Conservation (phyloP, 805 yeast genomes). For the Yarrowia osloensis region DNA sequence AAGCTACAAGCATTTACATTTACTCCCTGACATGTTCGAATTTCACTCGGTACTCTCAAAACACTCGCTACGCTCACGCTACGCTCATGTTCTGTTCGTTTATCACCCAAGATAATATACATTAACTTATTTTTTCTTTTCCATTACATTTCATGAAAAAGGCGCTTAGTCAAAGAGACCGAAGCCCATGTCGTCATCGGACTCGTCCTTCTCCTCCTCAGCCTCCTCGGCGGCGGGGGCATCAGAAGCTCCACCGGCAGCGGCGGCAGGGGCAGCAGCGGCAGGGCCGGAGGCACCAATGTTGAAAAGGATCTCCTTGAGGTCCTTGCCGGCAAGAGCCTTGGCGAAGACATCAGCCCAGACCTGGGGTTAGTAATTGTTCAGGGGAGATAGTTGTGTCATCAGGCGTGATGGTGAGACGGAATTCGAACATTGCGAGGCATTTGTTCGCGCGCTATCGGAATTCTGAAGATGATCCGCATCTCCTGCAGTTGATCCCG, state of each 20-base stretch:
- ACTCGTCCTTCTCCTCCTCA: conserved; percentile 58
- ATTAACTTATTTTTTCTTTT: conserved; percentile 22
- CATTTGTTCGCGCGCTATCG: no score
- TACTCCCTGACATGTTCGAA: no score
- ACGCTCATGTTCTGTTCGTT: no score
- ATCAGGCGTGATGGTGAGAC: background rate
- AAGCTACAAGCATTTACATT: no score
- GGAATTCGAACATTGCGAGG: no score
- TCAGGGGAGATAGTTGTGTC: background rate
- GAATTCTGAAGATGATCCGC: no score
- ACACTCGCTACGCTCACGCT: background rate
- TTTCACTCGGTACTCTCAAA: background rate
- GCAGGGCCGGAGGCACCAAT: conserved; percentile 63
- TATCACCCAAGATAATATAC: conserved; percentile 27
- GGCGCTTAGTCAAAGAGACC: conserved; percentile 78
- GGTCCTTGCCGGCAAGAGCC: conserved; percentile 81
- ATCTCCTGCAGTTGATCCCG: no score
- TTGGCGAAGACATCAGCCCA: conserved; percentile 89
- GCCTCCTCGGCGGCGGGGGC: conserved; percentile 58
- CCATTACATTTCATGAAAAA: background rate
- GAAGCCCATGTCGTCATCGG: conserved; percentile 90
- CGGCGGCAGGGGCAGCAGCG: conserved; percentile 61
- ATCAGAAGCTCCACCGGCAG: conserved; percentile 65
- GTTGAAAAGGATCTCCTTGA: conserved; percentile 74
- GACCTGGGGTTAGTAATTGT: conserved; percentile 44